Base-by-base conservation (phyloP, 768 basidiomycete genomes). In the Boletus sp. region DNA sequence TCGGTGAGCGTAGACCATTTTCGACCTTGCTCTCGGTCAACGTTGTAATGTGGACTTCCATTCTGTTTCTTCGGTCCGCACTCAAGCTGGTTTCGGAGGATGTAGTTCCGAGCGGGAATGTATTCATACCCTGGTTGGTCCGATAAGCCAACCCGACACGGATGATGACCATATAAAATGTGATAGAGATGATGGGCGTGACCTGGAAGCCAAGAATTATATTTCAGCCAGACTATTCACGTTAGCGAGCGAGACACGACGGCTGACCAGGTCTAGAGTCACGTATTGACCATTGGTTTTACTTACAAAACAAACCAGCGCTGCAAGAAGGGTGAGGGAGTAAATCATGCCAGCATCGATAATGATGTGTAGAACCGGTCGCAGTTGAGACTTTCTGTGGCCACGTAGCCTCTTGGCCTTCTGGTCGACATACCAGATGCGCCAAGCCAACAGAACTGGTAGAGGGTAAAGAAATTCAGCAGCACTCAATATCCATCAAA, bases 121-220 rank as follows among this genome's bases (percentile, higher is more conserved):
- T 1, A 7, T 32, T 44, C 10, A 36, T n/a, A 7, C 10, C 7
- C 14, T 33, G 49, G 28, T 17, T 44, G 2, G 36, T 33, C 49
- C 45, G 55, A 36, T 39, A 50, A 18, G 56, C 46, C 33, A 70
- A 15, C 0, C 70, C 74, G 39, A 76, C 64, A 33, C 76, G 77
- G 24, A 78, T 68, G 36, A 77, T 76, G 45, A 78, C 72, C 75
- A 77, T 73, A 60, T 75, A 75, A 64, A 76, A 78, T 5, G 73
- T 71, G 64, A 78, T 77, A 6, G 71, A 73, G 51, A 77, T 77
- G 53, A 76, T 73, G 17, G 74, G 76, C 8, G 68, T 70, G 45
- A 73, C 62, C 75, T 76, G 29, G 33, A n/a, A 45, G n/a, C 37
- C 14, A 32, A n/a, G 3, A 37, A 29, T 11, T 15, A 9, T 7